A percentile compares a stretch with the other conserved stretches of the same genome.
Conservation (phyloP, 495 filamentous ascomycete species). For the Massariosphaeria phaeospora region DNA sequence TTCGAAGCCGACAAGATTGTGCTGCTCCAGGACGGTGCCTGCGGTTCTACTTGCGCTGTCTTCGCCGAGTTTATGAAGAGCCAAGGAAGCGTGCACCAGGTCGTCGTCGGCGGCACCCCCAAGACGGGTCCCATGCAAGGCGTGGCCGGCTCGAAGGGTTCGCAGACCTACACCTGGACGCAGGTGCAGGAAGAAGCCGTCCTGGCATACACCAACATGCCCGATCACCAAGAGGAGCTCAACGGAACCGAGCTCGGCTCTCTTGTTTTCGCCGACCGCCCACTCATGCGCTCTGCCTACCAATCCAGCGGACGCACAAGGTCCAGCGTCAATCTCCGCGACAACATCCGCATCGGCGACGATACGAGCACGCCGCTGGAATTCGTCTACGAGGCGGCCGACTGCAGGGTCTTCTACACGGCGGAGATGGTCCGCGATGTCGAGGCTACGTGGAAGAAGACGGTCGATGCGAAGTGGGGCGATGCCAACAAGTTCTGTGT, state of each 20-base stretch:
- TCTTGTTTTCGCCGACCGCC: slow-evolving; percentile 15
- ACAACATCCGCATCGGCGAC: slow-evolving; percentile 26
- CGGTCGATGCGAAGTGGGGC: slow-evolving; percentile 30
- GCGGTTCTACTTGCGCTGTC: slow-evolving; percentile 32
- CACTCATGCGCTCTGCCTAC: slow-evolving; percentile 14
- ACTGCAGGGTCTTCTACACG: slow-evolving; percentile 33
- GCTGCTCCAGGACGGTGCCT: slow-evolving; percentile 30
- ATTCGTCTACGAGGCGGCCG: slow-evolving; percentile 34
- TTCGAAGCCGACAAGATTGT: slow-evolving; percentile 32
- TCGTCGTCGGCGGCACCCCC: slow-evolving; percentile 30
- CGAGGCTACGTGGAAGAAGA: slow-evolving; percentile 24
- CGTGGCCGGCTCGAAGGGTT: slow-evolving; percentile 28
- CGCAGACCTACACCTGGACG: slow-evolving; percentile 18
- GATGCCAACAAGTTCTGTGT: slow-evolving; percentile 22
- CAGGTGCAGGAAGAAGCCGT: slow-evolving; percentile 10
- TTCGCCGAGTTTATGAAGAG: slow-evolving; percentile 33
- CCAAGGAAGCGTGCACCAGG: slow-evolving; percentile 27
- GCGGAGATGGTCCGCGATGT: slow-evolving; percentile 19
- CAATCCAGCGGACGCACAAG: not conserved
- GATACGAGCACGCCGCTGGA: slow-evolving; percentile 21
- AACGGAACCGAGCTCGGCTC: slow-evolving; percentile 27
- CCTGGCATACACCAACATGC: not conserved
- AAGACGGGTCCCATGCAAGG: slow-evolving; percentile 28
- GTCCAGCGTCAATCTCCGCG: slow-evolving; percentile 26
- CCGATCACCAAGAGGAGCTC: slow-evolving; percentile 2